Conservation (phyloP, 129 eudicot genomes). For the Flaveria bidentis region DNA sequence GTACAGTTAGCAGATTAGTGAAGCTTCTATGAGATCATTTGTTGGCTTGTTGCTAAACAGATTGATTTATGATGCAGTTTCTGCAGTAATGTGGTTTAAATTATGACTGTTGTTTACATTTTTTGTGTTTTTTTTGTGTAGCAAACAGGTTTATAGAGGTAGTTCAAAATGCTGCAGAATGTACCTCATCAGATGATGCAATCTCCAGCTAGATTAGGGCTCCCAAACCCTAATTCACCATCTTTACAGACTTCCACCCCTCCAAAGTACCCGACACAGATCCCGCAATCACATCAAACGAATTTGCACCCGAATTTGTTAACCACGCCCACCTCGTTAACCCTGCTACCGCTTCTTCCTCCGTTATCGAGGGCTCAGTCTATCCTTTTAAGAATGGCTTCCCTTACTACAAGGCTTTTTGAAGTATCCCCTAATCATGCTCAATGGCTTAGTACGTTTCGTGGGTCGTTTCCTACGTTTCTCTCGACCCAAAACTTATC, state of each 20-base stretch:
- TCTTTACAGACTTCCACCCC: constrained; percentile 65
- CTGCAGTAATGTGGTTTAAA: neutral
- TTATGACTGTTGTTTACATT: neutral
- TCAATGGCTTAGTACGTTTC: constrained; percentile 74
- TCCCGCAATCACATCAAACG: constrained; percentile 50
- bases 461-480: constrained; percentile 84
- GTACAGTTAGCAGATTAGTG: neutral
- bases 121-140: constrained; percentile 6
- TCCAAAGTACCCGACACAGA: constrained; percentile 63
- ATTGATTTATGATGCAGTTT: constrained; percentile 7
- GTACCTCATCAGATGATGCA: constrained; percentile 80
- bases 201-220: constrained; percentile 92
- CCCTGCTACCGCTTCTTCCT: constrained; percentile 83
- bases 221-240: constrained; percentile 91
- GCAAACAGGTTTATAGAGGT: constrained; percentile 24
- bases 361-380: constrained; percentile 87
- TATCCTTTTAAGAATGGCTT: constrained; percentile 76
- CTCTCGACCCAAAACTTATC: constrained; percentile 55
- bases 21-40: neutral
- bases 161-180: constrained; percentile 69
- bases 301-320: constrained; percentile 42
- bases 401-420: constrained; percentile 70
- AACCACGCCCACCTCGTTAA: constrained; percentile 56
- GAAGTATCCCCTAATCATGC: constrained; percentile 86
- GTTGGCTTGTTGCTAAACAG: neutral